Conservation (phyloP, 306 rosid species). For the Pterocarpus santalinus region DNA sequence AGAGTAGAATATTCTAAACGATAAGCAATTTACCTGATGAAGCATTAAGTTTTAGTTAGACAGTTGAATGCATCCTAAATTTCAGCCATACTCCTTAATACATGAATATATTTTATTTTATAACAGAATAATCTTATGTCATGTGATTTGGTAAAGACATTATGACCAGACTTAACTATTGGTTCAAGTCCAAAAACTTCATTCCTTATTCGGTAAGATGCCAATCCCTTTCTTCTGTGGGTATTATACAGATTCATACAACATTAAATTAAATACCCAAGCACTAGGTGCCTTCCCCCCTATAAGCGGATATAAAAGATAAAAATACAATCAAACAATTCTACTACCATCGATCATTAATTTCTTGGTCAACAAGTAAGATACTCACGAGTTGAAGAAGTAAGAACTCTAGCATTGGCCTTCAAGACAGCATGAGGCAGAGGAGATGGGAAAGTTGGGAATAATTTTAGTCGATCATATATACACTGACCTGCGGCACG, state of each 20-base stretch:
- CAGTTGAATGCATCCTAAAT: no score
- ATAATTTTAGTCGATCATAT: slow-evolving; percentile 56
- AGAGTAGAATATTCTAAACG: no score
- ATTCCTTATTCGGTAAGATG: no score
- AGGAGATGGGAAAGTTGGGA: slow-evolving; percentile 56
- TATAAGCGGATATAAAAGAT: not conserved
- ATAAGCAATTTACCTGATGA: no score
- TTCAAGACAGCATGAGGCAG: slow-evolving; percentile 53
- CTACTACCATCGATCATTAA: slow-evolving; percentile 20
- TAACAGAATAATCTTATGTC: no score
- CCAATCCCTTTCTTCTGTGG: not conserved
- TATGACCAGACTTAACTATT: no score
- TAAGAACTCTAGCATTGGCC: slow-evolving; percentile 52
- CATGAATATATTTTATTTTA: no score
- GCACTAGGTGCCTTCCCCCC: slow-evolving; percentile 3
- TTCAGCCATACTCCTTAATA: no score
- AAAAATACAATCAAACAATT: slow-evolving; percentile 12
- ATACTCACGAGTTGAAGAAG: slow-evolving; percentile 57
- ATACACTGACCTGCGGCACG: slow-evolving; percentile 67
- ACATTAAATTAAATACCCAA: slow-evolving; percentile 9
- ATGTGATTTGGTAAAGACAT: no score
- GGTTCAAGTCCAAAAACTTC: no score
- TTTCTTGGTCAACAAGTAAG: slow-evolving; percentile 13
- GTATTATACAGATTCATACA: slow-evolving; percentile 1
- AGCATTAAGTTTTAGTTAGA: not conserved